phyloP scores from a whole-genome alignment of 2,329 filamentous ascomycete genomes.

The Grosmannia clavigera region DNA sequence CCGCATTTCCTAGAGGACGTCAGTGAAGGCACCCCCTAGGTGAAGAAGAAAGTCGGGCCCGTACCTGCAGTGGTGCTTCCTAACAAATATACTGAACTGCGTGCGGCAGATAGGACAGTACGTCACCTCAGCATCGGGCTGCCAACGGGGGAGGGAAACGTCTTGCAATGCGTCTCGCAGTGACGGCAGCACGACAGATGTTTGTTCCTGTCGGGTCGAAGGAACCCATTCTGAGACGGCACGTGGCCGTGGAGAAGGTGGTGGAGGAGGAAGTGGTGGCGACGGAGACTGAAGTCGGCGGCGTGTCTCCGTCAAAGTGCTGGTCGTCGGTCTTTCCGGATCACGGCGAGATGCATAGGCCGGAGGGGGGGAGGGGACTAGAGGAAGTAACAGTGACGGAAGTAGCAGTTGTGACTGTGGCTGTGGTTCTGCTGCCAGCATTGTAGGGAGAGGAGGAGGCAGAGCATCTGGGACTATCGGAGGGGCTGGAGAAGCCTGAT shows the following conservation, averaged over 20 bases:
- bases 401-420: neutral
- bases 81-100: slow-evolving; percentile 71
- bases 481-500: too few species aligned
- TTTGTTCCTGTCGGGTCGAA: neutral
- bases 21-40: neutral
- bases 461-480: too few species aligned
- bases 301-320: neutral
- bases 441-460: too few species aligned
- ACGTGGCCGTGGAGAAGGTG: neutral
- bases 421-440: neutral
- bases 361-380: neutral
- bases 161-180: slow-evolving; percentile 18
- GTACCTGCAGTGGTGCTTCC: slow-evolving; percentile 86
- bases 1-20: slow-evolving; percentile 61
- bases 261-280: neutral
- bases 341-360: too few species aligned
- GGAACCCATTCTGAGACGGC: neutral
- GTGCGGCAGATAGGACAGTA: slow-evolving; percentile 74
- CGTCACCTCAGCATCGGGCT: slow-evolving; percentile 72
- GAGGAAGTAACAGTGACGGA: neutral
- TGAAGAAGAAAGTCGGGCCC: slow-evolving; percentile 15
- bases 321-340: neutral
- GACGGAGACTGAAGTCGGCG: neutral
- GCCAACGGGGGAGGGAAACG: slow-evolving; percentile 64
- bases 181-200: neutral